Evolutionary conservation across 108 stramenopile species (phyloP).

Genomic region (Cylindrotheca closterium): DNA sequence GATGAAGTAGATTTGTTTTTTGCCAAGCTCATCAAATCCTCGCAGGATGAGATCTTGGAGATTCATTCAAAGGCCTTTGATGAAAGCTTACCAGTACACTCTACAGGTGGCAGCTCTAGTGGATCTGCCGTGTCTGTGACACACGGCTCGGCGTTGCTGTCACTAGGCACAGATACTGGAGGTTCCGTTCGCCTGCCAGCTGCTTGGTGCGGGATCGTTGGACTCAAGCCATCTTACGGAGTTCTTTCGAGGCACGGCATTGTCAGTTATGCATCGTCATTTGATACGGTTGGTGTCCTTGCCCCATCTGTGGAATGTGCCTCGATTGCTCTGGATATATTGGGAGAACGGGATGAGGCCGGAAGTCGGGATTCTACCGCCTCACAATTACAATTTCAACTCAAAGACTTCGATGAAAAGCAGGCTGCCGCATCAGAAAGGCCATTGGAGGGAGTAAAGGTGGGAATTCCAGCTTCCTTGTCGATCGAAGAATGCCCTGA

Average conservation of each 20-base stretch:
- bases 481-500: constrained; percentile 69
- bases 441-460: constrained; percentile 49
- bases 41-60: constrained; percentile 23
- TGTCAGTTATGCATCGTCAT: constrained; percentile 92
- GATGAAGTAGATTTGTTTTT: constrained; percentile 19
- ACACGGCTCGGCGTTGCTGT: constrained; percentile 74
- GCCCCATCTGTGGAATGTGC: constrained; percentile 64
- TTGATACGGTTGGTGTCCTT: constrained; percentile 92
- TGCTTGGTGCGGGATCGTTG: constrained; percentile 92
- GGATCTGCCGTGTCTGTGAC: constrained; percentile 94
- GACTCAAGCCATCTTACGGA: constrained; percentile 97
- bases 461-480: constrained; percentile 87
- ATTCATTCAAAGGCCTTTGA: constrained; percentile 19
- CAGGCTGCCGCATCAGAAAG: constrained; percentile 5
- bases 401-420: background rate
- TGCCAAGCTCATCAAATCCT: constrained; percentile 13
- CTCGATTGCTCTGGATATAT: constrained; percentile 44
- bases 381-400: background rate
- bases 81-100: constrained; percentile 16
- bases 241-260: constrained; percentile 88
- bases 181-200: constrained; percentile 95
- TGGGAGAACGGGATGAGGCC: constrained; percentile 25
- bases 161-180: constrained; percentile 97
- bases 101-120: constrained; percentile 88
- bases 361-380: constrained; percentile 62